These are phyloP conservation scores for Nothophaeocryptopus gaeumannii DNA, from an alignment of 2,329 filamentous ascomycete genomes.

Conservation along the genomic window DNA sequence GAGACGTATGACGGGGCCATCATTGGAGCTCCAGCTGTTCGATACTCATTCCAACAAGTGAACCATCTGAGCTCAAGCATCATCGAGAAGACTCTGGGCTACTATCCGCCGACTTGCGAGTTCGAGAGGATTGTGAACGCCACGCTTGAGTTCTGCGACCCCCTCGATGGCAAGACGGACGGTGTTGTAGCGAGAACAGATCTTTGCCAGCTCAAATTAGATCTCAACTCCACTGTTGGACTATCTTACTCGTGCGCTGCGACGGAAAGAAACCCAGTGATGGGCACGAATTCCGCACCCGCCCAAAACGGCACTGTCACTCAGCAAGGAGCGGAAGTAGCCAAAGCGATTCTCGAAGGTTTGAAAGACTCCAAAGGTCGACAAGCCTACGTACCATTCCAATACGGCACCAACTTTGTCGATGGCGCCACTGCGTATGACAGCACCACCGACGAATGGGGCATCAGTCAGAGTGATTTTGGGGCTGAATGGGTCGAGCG, in stretches of 20 bases:
- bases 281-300: constrained; percentile 32
- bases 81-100: constrained; percentile 41
- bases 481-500: constrained; percentile 45
- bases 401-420: constrained; percentile 28
- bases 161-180: constrained; percentile 54
- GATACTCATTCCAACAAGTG: constrained; percentile 47
- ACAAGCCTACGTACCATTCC: constrained; percentile 44
- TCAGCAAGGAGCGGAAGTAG: constrained; percentile 34
- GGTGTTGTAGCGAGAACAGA: constrained; percentile 53
- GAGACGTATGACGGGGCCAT: constrained; percentile 49
- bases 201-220: constrained; percentile 47
- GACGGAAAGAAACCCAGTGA: constrained; percentile 24
- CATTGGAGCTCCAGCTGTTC: constrained; percentile 49
- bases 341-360: constrained; percentile 39
- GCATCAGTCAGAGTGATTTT: constrained; percentile 33
- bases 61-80: constrained; percentile 43
- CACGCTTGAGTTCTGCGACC: constrained; percentile 56
- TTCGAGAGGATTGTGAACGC: constrained; percentile 53
- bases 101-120: constrained; percentile 47
- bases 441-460: constrained; percentile 33
- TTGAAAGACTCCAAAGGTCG: constrained; percentile 41
- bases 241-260: constrained; percentile 45
- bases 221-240: constrained; percentile 49
- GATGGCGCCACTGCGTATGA: constrained; percentile 40
- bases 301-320: constrained; percentile 37